These are phyloP conservation scores for Exsudoporus frostii DNA, from an alignment of 768 basidiomycete genomes.

Conservation along the genomic window DNA sequence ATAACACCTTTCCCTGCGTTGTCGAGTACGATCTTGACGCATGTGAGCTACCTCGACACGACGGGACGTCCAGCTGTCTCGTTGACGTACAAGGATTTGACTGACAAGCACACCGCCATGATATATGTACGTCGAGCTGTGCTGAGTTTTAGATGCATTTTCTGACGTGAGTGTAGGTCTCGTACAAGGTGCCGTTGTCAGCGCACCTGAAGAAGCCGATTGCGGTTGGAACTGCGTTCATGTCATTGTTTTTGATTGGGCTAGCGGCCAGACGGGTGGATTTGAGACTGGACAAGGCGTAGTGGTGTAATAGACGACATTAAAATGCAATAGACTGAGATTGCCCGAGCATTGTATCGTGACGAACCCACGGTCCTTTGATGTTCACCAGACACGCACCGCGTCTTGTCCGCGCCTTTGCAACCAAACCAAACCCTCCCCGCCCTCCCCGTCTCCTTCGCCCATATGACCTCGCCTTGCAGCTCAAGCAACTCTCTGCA, in stretches of 20 bases:
- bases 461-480: constrained; percentile 57
- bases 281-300: constrained; percentile 44
- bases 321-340: not conserved
- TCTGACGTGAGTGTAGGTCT: constrained; percentile 54
- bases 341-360: not conserved
- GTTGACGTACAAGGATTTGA: constrained; percentile 70
- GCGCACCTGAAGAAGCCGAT: constrained; percentile 88
- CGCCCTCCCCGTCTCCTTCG: constrained; percentile 42
- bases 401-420: constrained; percentile 4
- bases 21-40: constrained; percentile 56
- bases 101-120: constrained; percentile 71
- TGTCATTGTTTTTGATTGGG: constrained; percentile 57
- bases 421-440: not conserved
- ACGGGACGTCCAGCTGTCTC: constrained; percentile 78
- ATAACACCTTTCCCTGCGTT: constrained; percentile 75
- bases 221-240: constrained; percentile 68
- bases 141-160: not conserved
- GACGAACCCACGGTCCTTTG: constrained; percentile 8
- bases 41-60: constrained; percentile 90
- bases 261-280: constrained; percentile 50
- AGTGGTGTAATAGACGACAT: constrained; percentile 2
- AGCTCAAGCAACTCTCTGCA: constrained; percentile 57
- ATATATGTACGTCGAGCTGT: constrained; percentile 69
- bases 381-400: constrained; percentile 14
- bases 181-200: constrained; percentile 76